Base-by-base conservation (phyloP, 2,329 filamentous ascomycete species). In the Stromatinia cepivora region DNA sequence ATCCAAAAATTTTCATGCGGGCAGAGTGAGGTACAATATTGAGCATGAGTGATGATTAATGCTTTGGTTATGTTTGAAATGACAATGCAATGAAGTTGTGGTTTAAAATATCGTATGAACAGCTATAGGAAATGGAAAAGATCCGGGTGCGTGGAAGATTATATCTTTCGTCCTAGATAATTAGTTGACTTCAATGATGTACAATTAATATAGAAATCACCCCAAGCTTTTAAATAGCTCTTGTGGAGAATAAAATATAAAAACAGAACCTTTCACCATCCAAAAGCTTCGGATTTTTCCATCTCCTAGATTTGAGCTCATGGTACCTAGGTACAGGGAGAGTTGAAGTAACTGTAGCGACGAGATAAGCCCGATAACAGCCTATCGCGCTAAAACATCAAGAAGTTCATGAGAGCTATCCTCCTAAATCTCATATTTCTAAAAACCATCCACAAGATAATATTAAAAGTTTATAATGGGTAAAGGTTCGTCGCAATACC, bases 401-500 rank as follows among this genome's bases (percentile, higher is more conserved):
- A 62, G 28, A 39, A 61, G 25, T 46, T 63, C 22, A 50, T 63
- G 46, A 63, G 39, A 63, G 61, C 22, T n/a, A 31, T 63, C 46
- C 25, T 52, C 22, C 1, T 11, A 52, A 25, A 52, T 25, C 39
- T 39, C 15, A 28, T 22, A 39, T 11, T 20, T 63, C 22, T 13
- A 63, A 28, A 52, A 62, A 54, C 17, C 20, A 54, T 63, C 48
- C 59, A 52, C 56, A 45, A 36, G 10, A 25, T 54, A 50, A 53
- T 54, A 42, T 63, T 17, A 28, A 66, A 42, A 46, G 39, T 58
- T 70, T 58, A 72, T 69, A 69, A 77, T 77, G 75, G 75, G 75
- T 20, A 77, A 77, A 74, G 75, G 75, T 76, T 59, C 67, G 74
- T 70, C 66, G 69, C 69, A 57, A 53, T 53, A 68, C 5, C 13